These are phyloP conservation scores for Aspergillus mulundensis DNA, from an alignment of 495 filamentous ascomycete genomes.

Conservation along the genomic window DNA sequence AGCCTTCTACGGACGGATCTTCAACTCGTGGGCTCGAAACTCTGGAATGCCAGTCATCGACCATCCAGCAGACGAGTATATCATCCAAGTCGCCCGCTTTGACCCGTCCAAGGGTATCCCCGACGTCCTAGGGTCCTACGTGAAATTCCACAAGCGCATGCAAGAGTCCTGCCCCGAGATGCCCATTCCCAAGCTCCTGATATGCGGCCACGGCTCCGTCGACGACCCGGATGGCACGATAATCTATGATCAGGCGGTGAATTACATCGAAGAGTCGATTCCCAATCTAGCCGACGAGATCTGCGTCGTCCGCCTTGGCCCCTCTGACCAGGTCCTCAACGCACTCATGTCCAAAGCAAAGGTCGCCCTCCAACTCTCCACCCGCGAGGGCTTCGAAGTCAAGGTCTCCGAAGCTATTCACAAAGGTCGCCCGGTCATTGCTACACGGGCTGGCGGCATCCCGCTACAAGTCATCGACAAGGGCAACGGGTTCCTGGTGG, in stretches of 20 bases:
- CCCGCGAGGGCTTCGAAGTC: slow-evolving; percentile 82
- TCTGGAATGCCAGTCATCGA: slow-evolving; percentile 55
- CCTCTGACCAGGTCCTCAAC: slow-evolving; percentile 79
- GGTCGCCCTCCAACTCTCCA: slow-evolving; percentile 75
- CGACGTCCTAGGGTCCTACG: slow-evolving; percentile 74
- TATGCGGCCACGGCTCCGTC: slow-evolving; percentile 76
- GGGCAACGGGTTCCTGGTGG: slow-evolving; percentile 74
- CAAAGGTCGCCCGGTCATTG: slow-evolving; percentile 79
- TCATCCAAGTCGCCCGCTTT: slow-evolving; percentile 80
- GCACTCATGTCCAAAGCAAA: slow-evolving; percentile 70
- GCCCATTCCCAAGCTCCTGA: slow-evolving; percentile 66
- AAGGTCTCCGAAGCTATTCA: slow-evolving; percentile 87
- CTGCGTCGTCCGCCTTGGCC: slow-evolving; percentile 71
- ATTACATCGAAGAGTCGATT: slow-evolving; percentile 56
- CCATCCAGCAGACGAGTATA: slow-evolving; percentile 68
- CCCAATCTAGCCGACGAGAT: slow-evolving; percentile 53
- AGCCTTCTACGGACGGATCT: slow-evolving; percentile 71
- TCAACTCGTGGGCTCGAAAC: slow-evolving; percentile 60
- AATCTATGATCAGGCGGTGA: slow-evolving; percentile 69
- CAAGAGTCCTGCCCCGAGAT: slow-evolving; percentile 35
- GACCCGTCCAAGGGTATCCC: slow-evolving; percentile 84
- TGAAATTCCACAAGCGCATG: slow-evolving; percentile 63
- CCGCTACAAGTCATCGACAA: slow-evolving; percentile 72
- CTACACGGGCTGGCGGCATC: slow-evolving; percentile 74
- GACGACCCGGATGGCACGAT: slow-evolving; percentile 78